Percentiles rank a stretch among this genome's conserved stretches.
phyloP scores from a whole-genome alignment of 495 filamentous ascomycete genomes.

The Annulohypoxylon stygium region DNA sequence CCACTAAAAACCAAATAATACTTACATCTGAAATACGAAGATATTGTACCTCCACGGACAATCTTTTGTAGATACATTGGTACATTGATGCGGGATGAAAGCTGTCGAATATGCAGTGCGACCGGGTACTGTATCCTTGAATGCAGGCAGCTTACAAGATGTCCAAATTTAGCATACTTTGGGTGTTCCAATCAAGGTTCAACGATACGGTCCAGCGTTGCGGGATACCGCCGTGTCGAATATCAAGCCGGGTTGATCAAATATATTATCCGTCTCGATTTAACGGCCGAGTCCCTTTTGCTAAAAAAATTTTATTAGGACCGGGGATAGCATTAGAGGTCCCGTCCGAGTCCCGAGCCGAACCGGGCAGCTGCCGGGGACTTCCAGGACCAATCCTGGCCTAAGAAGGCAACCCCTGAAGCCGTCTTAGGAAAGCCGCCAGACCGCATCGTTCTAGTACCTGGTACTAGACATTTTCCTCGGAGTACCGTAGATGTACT shows the following conservation, averaged over 20 bases:
- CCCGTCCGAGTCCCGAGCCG: constrained; percentile 5
- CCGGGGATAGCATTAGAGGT: neutral
- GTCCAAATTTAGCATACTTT: constrained; percentile 5
- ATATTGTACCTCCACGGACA: neutral
- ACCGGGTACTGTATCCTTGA: neutral
- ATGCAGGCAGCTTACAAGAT: constrained; percentile 16
- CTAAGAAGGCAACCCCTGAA: neutral
- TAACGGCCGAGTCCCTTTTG: neutral
- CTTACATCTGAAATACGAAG: constrained; percentile 15
- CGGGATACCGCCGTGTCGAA: neutral
- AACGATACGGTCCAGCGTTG: neutral
- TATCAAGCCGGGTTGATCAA: neutral
- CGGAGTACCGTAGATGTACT: neutral
- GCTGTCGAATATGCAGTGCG: constrained; percentile 5
- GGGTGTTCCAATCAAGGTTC: neutral
- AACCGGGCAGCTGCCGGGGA: constrained; percentile 3
- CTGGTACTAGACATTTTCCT: neutral
- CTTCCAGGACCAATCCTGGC: neutral
- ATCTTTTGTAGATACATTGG: neutral
- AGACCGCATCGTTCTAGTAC: neutral
- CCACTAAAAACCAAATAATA: neutral
- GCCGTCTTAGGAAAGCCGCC: neutral
- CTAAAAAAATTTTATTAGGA: neutral
- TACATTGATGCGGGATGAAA: constrained; percentile 16
- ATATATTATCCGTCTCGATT: neutral